Evolutionary conservation across 164 flowering plant species (phyloP), one percentile per base, ranked within the genome.

Genomic region (Echeveria elegans): DNA sequence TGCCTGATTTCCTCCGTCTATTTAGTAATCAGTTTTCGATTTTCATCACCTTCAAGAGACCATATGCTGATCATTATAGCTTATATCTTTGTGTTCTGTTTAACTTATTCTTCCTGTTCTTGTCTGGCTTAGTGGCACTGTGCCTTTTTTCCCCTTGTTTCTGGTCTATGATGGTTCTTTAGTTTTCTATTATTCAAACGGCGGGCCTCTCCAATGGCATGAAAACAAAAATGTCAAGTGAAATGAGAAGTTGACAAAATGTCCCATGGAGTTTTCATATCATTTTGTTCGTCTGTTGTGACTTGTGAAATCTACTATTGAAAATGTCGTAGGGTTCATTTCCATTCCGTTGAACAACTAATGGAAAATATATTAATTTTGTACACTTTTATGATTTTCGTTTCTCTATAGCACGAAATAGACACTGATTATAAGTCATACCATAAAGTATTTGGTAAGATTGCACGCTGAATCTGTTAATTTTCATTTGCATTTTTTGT

Each of bases 1-100:
- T 94, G 78, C 26, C 56, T 21, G 56, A 50, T 50, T 26, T 26
- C 9, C 24, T 52, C 53, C 58, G 14, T 2, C 32, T 30, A 28
- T 65, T 43, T 14, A 4, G 40, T 69, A 6, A 37, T 63, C 45
- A 52, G 38, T 47, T 11, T 23, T 40, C 24, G 62, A 9, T 8
- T 32, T 67, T 9, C 56, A 21, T 21, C 28, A 50, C 7, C 9
- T 6, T 21, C 16, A 2, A 45, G 16, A 45, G 15, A 19, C 16
- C 56, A 21, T 21, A 5, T 6, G 21, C 28, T 50, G 56, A 50
- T 19, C 21, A 50, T 50, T 50, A 23, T 50, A 23, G 11, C 56
- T 23, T 9, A 1, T 50, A 50, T 50, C 56, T 16, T 16, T 47
- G 26, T 50, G 26, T 21, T n/a, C 16, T 50, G 10, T 50, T 24